These are phyloP conservation scores for Venturia oleaginea DNA, from an alignment of 2,329 filamentous ascomycete species.

Conservation along the genomic window DNA sequence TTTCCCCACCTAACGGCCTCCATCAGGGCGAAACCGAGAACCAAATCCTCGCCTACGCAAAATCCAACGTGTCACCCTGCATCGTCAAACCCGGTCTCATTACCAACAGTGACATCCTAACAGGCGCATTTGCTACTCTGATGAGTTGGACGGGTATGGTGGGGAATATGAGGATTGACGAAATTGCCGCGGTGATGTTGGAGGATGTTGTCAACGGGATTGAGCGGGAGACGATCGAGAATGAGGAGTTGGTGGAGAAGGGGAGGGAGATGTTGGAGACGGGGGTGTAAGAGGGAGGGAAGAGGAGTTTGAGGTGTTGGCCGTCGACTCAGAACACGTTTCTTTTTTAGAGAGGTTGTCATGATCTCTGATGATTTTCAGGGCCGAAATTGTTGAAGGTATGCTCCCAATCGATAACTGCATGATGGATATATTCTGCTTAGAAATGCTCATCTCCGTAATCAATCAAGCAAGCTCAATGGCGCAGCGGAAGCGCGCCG, in stretches of 20 bases:
- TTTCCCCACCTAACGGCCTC: not conserved
- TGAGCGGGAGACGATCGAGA: slow-evolving; percentile 37
- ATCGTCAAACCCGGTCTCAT: slow-evolving; percentile 39
- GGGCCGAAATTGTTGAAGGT: too few species aligned
- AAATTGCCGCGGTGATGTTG: slow-evolving; percentile 37
- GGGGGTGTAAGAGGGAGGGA: not conserved
- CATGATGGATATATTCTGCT: too few species aligned
- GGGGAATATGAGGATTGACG: slow-evolving; percentile 27
- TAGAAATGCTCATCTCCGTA: too few species aligned
- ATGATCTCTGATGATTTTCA: too few species aligned
- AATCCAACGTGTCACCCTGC: slow-evolving; percentile 29
- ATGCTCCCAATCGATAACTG: too few species aligned
- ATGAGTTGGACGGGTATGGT: slow-evolving; percentile 21
- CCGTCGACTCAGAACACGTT: too few species aligned
- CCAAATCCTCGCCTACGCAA: slow-evolving; percentile 33
- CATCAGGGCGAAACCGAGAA: slow-evolving; percentile 40
- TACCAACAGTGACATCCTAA: slow-evolving; percentile 20
- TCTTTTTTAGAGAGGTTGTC: too few species aligned
- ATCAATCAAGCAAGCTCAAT: slow-evolving; percentile 19
- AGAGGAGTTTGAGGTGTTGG: not conserved
- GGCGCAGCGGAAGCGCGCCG: slow-evolving; percentile 26
- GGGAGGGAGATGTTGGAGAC: not conserved
- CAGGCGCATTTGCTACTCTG: slow-evolving; percentile 18
- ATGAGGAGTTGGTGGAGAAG: slow-evolving; percentile 26
- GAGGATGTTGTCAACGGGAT: slow-evolving; percentile 38